Conservation (phyloP, 2,329 filamentous ascomycete species). For the Trichoderma pleuroti region DNA sequence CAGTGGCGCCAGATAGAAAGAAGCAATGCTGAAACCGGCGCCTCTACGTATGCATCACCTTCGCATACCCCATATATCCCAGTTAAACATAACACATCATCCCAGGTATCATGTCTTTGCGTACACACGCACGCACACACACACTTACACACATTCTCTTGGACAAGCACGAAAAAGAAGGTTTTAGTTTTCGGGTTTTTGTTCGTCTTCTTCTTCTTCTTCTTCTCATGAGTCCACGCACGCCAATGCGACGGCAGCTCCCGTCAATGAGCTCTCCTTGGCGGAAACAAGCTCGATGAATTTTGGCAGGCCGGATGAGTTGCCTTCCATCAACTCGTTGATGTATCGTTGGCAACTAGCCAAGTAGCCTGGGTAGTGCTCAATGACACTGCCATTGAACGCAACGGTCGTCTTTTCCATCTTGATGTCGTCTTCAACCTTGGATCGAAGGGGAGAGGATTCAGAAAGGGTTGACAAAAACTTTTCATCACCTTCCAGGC, state of each 20-base stretch:
- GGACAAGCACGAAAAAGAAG: background rate
- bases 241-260: conserved; percentile 68
- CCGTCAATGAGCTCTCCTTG: conserved; percentile 70
- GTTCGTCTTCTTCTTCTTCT: background rate
- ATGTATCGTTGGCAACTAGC: conserved; percentile 60
- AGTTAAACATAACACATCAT: conserved; percentile 17
- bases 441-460: conserved; percentile 36
- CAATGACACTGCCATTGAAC: conserved; percentile 76
- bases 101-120: conserved; percentile 14
- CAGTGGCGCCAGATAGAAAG: conserved; percentile 11
- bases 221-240: conserved; percentile 32
- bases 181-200: background rate
- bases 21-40: conserved; percentile 19
- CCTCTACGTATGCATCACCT: conserved; percentile 23
- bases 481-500: conserved; percentile 44
- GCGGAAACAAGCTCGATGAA: conserved; percentile 63
- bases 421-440: conserved; percentile 50
- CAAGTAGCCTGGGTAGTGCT: conserved; percentile 70
- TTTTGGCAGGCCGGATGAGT: conserved; percentile 35
- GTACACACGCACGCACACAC: background rate
- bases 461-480: conserved; percentile 31
- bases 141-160: background rate
- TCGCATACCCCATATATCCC: conserved; percentile 20
- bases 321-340: conserved; percentile 50
- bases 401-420: conserved; percentile 58